Conservation (phyloP, 352 stramenopile species). For the Albugo laibachii region DNA sequence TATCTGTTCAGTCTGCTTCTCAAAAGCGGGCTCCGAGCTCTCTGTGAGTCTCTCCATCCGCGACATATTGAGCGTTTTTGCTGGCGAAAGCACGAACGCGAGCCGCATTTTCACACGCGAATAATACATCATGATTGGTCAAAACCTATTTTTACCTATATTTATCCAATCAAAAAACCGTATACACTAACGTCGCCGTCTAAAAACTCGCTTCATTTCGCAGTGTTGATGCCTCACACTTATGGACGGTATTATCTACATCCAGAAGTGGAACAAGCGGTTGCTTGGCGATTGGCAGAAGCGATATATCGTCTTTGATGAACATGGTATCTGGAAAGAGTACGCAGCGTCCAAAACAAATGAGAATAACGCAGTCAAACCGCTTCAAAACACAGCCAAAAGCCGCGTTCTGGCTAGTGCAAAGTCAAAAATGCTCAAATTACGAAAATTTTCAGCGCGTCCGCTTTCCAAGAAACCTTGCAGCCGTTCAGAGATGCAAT, state of each 20-base stretch:
- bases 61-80: constrained; percentile 76
- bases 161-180: too few species aligned
- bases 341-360: constrained; percentile 15
- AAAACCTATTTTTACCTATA: too few species aligned
- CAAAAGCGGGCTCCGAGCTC: constrained; percentile 1
- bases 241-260: too few species aligned
- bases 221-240: too few species aligned
- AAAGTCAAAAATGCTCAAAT: not conserved
- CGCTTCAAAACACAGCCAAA: not conserved
- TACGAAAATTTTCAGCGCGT: too few species aligned
- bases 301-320: constrained; percentile 37
- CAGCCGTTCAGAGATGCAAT: constrained; percentile 14
- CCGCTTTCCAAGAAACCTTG: not conserved
- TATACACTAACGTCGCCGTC: too few species aligned
- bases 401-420: constrained; percentile 1
- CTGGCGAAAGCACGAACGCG: constrained; percentile 71
- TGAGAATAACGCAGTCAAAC: not conserved
- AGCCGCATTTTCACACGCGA: too few species aligned
- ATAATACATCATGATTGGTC: constrained; percentile 1
- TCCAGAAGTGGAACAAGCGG: not conserved
- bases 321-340: constrained; percentile 24
- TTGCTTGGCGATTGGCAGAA: constrained; percentile 47
- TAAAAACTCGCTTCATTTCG: too few species aligned
- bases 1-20: not conserved
- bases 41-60: not conserved